A percentile compares a stretch with the other conserved stretches of the same genome.
Evolutionary conservation across 1,284 basidiomycete species (phyloP).

Genomic region (Melanopsichium pennsylvanicum): DNA sequence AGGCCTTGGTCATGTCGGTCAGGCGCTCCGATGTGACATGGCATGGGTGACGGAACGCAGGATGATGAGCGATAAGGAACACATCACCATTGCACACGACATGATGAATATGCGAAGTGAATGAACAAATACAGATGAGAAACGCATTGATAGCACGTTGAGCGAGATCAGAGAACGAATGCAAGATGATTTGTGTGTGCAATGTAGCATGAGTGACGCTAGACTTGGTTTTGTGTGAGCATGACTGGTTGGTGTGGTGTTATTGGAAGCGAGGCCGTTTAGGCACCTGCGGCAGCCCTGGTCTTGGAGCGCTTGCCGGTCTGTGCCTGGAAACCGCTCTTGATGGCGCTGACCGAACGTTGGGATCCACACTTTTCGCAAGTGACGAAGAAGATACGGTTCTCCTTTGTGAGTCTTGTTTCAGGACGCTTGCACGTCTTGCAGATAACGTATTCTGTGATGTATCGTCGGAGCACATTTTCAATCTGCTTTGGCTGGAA

Average conservation of each 20-base stretch:
- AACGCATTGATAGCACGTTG: background rate
- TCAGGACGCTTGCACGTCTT: conserved; percentile 99
- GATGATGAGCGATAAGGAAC: background rate
- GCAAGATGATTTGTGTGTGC: conserved; percentile 6
- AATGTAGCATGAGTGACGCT: too few relatives aligned
- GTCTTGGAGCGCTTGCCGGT: conserved; percentile 72
- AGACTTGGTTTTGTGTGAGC: too few relatives aligned
- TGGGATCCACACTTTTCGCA: conserved; percentile 93
- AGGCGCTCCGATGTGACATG: too few relatives aligned
- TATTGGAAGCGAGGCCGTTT: too few relatives aligned
- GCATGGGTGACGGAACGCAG: too few relatives aligned
- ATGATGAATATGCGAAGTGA: conserved; percentile 2
- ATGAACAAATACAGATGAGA: conserved; percentile 25
- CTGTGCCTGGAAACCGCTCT: conserved; percentile 98
- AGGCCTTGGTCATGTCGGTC: too few relatives aligned
- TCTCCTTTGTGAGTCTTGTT: conserved; percentile 94
- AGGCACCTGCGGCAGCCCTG: conserved; percentile 45
- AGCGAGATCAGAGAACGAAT: background rate
- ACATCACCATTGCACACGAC: conserved; percentile 6
- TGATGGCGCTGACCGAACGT: conserved; percentile 93
- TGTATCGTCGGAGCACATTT: conserved; percentile 94
- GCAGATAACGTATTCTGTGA: conserved; percentile 99
- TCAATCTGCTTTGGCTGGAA: conserved; percentile 99
- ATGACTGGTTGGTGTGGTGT: too few relatives aligned
- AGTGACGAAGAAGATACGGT: conserved; percentile 98